These are phyloP conservation scores for Elongisporangium undulatum DNA, from an alignment of 352 stramenopile species.

Conservation along the genomic window DNA sequence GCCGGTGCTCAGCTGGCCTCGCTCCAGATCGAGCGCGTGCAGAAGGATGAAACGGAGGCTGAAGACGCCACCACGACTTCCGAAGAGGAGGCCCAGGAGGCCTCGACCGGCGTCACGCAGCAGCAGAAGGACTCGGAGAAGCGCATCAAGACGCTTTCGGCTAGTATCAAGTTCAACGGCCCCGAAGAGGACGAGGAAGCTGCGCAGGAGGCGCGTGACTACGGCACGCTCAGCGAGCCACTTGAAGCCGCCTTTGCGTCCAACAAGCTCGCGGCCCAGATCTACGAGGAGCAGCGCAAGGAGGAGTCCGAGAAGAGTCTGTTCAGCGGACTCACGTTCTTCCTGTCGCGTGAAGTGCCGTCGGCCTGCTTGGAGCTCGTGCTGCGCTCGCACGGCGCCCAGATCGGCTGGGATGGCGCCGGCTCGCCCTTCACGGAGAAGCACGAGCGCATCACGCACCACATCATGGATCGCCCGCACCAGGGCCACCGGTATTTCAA, in stretches of 20 bases:
- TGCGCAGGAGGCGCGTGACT: constrained; percentile 59
- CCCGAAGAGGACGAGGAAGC: constrained; percentile 55
- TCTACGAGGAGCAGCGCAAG: constrained; percentile 80
- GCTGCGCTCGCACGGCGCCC: constrained; percentile 91
- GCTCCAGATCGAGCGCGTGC: constrained; percentile 58
- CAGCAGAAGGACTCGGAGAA: constrained; percentile 89
- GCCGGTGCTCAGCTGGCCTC: constrained; percentile 66
- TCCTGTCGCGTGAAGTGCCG: constrained; percentile 95
- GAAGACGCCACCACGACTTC: constrained; percentile 20
- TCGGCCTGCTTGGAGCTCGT: constrained; percentile 94
- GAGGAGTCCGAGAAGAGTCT: constrained; percentile 69
- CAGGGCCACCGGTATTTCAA: constrained; percentile 87
- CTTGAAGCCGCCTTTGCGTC: constrained; percentile 87
- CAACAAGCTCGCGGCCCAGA: constrained; percentile 74
- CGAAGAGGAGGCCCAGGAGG: constrained; percentile 20
- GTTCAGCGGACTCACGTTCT: constrained; percentile 87
- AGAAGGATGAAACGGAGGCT: constrained; percentile 26
- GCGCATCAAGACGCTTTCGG: constrained; percentile 68
- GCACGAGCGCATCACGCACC: constrained; percentile 95
- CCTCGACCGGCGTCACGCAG: constrained; percentile 34
- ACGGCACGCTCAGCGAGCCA: constrained; percentile 88
- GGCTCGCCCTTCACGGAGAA: constrained; percentile 89
- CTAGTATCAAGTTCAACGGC: constrained; percentile 29
- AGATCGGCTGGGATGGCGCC: constrained; percentile 94
- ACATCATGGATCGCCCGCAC: constrained; percentile 94